A percentile compares a stretch with the other conserved stretches of the same genome.
Evolutionary conservation across 2,329 filamentous ascomycete genomes (phyloP).

Genomic region (Apiospora koreana): DNA sequence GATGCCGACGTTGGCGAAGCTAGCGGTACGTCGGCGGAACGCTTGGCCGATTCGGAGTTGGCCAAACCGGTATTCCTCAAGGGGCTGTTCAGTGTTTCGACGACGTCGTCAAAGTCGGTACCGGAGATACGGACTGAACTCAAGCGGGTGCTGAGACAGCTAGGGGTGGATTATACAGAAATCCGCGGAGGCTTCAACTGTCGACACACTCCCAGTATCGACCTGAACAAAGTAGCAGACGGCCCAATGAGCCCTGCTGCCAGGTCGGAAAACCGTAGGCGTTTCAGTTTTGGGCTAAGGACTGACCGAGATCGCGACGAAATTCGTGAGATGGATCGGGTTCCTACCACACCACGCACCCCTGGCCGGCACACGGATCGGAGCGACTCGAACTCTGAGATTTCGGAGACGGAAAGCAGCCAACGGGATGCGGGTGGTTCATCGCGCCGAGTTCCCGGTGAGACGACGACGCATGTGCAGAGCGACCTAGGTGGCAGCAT

Average conservation of each 20-base stretch:
- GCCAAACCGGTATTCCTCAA: constrained; percentile 95
- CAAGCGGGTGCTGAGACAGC: constrained; percentile 81
- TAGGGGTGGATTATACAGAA: constrained; percentile 88
- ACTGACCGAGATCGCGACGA: constrained; percentile 72
- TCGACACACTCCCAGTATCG: constrained; percentile 85
- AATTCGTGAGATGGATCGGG: constrained; percentile 59
- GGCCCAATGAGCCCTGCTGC: constrained; percentile 59
- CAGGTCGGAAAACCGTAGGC: constrained; percentile 65
- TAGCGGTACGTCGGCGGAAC: constrained; percentile 61
- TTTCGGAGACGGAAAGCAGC: constrained; percentile 72
- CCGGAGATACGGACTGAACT: constrained; percentile 85
- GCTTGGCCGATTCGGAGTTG: constrained; percentile 70
- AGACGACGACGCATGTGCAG: constrained; percentile 90
- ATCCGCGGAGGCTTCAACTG: constrained; percentile 94
- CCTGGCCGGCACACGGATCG: constrained; percentile 65
- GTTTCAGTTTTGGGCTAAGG: constrained; percentile 80
- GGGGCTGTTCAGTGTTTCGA: constrained; percentile 94
- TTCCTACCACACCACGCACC: constrained; percentile 50
- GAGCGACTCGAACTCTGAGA: constrained; percentile 85
- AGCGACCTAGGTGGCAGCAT: constrained; percentile 84
- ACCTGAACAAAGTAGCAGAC: constrained; percentile 73
- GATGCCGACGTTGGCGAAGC: constrained; percentile 72
- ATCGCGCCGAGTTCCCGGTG: constrained; percentile 68
- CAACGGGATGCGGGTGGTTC: constrained; percentile 52
- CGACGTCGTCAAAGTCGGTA: constrained; percentile 89